phyloP scores from a whole-genome alignment of 768 basidiomycete species.

The Coprinopsis strossmayeri region DNA sequence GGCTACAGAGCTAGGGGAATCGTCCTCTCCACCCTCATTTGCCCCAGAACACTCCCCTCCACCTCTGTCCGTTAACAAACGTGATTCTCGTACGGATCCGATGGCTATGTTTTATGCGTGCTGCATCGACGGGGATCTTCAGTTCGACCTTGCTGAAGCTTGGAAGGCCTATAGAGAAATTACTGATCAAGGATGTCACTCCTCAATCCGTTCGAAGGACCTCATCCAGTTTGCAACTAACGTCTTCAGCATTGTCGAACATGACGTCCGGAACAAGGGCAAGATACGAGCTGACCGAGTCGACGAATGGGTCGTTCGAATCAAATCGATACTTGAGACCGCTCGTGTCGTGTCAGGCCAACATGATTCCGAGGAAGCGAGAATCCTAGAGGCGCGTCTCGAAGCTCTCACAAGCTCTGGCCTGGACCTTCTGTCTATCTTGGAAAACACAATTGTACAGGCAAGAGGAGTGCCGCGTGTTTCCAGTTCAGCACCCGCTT shows the following conservation, averaged over 20 bases:
- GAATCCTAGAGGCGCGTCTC: background rate
- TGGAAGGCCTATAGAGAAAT: slow-evolving; percentile 32
- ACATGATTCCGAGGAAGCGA: background rate
- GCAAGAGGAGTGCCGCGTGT: background rate
- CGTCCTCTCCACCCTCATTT: slow-evolving; percentile 1
- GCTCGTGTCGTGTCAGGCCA: slow-evolving; percentile 20
- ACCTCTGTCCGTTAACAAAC: background rate
- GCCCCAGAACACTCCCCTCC: background rate
- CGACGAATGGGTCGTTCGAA: slow-evolving; percentile 16
- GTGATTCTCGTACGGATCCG: no score
- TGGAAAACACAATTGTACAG: background rate
- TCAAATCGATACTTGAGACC: slow-evolving; percentile 27
- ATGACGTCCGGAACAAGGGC: slow-evolving; percentile 10
- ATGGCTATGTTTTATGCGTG: no score
- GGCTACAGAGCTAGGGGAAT: background rate
- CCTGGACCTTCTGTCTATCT: background rate
- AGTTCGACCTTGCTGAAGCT: slow-evolving; percentile 30
- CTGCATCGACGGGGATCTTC: background rate
- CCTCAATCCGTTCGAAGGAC: background rate
- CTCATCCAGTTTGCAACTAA: slow-evolving; percentile 18
- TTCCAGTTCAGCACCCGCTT: background rate
- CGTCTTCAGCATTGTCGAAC: slow-evolving; percentile 16
- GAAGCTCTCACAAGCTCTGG: background rate
- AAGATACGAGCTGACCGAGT: background rate
- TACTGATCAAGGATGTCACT: slow-evolving; percentile 1